phyloP scores from a whole-genome alignment of 371 early-diverging fungal genomes.

The Mucor lusitanicus region DNA sequence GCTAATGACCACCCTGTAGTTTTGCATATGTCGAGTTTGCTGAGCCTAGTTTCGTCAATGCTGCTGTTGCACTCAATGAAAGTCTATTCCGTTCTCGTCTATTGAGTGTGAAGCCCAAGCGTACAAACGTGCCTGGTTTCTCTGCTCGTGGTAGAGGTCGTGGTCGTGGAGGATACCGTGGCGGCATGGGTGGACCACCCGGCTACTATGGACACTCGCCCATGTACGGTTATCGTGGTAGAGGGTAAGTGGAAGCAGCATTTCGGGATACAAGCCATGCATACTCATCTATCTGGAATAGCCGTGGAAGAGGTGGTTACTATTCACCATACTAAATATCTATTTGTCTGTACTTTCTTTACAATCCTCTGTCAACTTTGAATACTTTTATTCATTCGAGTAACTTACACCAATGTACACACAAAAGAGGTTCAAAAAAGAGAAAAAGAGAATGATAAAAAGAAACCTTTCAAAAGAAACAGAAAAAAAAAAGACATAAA shows the following conservation, averaged over 20 bases:
- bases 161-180: conserved; percentile 61
- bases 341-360: conserved; percentile 3
- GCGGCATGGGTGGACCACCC: conserved; percentile 49
- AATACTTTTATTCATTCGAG: no score
- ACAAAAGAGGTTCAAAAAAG: conserved; percentile 5
- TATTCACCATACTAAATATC: conserved; percentile 63
- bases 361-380: not conserved
- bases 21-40: conserved; percentile 98
- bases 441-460: not conserved
- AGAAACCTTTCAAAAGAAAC: not conserved
- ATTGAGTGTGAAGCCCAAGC: conserved; percentile 86
- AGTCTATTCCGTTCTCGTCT: conserved; percentile 87
- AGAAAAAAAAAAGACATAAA: not conserved
- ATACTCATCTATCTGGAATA: conserved; percentile 8
- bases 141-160: conserved; percentile 73
- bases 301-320: conserved; percentile 64
- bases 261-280: not conserved
- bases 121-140: conserved; percentile 95
- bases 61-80: conserved; percentile 88
- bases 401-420: not conserved
- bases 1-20: conserved; percentile 16
- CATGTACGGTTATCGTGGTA: conserved; percentile 56
- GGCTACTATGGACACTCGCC: conserved; percentile 53
- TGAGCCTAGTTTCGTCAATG: conserved; percentile 78
- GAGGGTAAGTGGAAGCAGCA: conserved; percentile 41